Evolutionary conservation across 176 grass and related monocot genomes (phyloP).

Genomic region (Musa beccarii): DNA sequence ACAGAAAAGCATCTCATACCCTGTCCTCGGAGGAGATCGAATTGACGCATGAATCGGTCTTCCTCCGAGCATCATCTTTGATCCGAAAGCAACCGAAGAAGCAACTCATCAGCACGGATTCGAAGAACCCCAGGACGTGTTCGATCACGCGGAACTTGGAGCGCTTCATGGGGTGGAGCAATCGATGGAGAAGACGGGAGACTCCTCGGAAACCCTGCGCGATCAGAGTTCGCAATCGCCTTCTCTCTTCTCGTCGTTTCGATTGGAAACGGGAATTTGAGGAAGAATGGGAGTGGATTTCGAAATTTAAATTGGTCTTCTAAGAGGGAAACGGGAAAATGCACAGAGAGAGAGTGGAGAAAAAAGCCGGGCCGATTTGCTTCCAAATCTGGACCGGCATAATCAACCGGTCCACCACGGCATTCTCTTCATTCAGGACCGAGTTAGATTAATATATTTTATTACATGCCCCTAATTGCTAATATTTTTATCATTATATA

Average conservation of each 20-base stretch:
- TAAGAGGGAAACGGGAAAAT: background rate
- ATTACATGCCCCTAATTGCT: too few relatives aligned
- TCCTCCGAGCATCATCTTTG: conserved; percentile 13
- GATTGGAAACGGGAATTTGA: background rate
- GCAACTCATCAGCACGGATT: conserved; percentile 13
- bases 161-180: background rate
- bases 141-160: conserved; percentile 8
- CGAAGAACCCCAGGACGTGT: conserved; percentile 9
- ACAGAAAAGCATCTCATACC: background rate
- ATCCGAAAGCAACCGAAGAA: conserved; percentile 23
- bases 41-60: background rate
- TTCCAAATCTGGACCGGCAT: too few relatives aligned
- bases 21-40: background rate
- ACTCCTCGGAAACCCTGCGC: too few relatives aligned
- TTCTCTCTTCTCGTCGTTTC: background rate
- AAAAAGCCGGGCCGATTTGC: too few relatives aligned
- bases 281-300: background rate
- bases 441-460: too few relatives aligned
- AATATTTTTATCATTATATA: too few relatives aligned
- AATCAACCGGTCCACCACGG: too few relatives aligned
- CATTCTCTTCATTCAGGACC: too few relatives aligned
- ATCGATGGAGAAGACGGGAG: background rate
- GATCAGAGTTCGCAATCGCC: too few relatives aligned
- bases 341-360: too few relatives aligned
- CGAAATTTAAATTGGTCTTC: conserved; percentile 8